Evolutionary conservation across 257 asterid genomes (phyloP), one percentile per base, ranked within the genome.

Genomic region (Cinchona pubescens): DNA sequence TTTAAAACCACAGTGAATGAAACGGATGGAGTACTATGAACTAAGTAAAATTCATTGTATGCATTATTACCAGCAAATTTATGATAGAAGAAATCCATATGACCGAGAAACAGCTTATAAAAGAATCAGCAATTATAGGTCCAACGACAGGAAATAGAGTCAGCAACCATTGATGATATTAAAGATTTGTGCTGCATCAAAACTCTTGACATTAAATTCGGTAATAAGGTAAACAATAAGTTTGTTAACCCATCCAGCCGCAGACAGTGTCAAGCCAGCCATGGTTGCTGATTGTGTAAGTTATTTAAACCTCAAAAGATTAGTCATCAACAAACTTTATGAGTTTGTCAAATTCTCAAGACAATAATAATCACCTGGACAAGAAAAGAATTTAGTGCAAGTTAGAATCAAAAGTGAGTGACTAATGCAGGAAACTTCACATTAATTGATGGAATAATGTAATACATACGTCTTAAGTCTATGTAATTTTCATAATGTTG

Each of bases 111-210:
- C 79, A 80, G 45, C 87, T 80, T 1, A 83, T 23, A 46, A 77
- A 77, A 16, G 87, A 80, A 64, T 83, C 87, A 13, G 87, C 87
- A 27, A 83, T 21, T 40, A 83, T 29, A 15, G 87, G 84, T 56
- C 78, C 81, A 30, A 80, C 35, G 3, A 83, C 59, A 11, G 85
- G 87, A 45, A 83, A 78, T 18, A 78, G 65, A 21, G 67, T 71
- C 67, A 67, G 79, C 80, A 77, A 35, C 82, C 87, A 70, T 59
- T 66, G 6, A 83, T 21, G 2, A 78, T 51, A 29, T 71, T 83
- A 7, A 68, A 64, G 42, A 80, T 81, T 61, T 83, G 80, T 35
- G 84, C 84, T 0, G 87, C 84, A 30, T 65, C 75, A 27, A 83
- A 77, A 15, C 75, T 73, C 55, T 78, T 74, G 62, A 83, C 46